Conservation (phyloP, 768 basidiomycete genomes). For the Gymnopilus dilepis region DNA sequence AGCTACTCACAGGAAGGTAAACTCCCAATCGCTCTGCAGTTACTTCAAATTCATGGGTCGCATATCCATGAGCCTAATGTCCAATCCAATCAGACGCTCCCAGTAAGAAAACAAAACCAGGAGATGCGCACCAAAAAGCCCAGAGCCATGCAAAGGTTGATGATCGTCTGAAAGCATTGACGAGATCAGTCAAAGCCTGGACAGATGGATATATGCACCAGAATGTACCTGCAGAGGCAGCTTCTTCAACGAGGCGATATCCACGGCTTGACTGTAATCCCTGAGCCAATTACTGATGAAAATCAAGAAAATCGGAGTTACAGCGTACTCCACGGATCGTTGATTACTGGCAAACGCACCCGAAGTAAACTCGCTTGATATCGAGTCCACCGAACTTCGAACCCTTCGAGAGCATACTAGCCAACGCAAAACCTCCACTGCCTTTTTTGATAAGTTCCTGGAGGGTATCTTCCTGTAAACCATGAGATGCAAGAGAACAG, state of each 20-base stretch:
- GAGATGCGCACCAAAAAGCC: constrained; percentile 76
- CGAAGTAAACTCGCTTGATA: constrained; percentile 84
- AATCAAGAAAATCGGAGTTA: background rate
- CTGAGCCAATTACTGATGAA: constrained; percentile 78
- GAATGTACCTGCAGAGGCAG: constrained; percentile 64
- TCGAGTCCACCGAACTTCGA: constrained; percentile 81
- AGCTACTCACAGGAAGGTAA: constrained; percentile 82
- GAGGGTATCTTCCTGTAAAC: constrained; percentile 68
- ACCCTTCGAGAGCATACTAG: constrained; percentile 60
- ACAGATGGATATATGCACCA: constrained; percentile 1
- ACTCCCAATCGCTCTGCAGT: constrained; percentile 81
- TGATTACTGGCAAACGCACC: constrained; percentile 49
- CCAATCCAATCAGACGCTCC: no score
- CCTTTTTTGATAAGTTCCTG: constrained; percentile 62
- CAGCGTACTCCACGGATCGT: constrained; percentile 1
- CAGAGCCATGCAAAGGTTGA: constrained; percentile 88
- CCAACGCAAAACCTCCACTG: constrained; percentile 62
- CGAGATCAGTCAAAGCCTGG: constrained; percentile 1
- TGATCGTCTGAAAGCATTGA: constrained; percentile 62
- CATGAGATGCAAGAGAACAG: constrained; percentile 3
- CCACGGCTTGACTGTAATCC: constrained; percentile 88
- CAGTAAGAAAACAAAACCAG: no score
- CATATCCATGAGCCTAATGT: constrained; percentile 84
- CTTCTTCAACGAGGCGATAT: constrained; percentile 81
- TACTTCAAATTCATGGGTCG: constrained; percentile 85